Evolutionary conservation across 176 grass and related monocot genomes (phyloP).

Genomic region (Raddia distichophylla): DNA sequence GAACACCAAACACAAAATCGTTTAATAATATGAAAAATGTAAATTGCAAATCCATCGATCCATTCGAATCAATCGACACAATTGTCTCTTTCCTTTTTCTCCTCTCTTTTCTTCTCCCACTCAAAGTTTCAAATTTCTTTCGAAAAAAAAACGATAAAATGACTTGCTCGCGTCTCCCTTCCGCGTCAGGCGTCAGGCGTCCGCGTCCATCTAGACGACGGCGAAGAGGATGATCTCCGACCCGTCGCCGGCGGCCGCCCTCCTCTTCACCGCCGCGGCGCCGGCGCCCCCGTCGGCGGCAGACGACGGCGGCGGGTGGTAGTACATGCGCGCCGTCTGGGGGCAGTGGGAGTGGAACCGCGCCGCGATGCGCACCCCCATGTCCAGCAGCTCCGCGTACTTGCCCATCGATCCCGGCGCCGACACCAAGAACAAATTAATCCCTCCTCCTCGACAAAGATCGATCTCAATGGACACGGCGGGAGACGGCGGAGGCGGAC

Average conservation of each 20-base stretch:
- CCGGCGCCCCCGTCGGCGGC: neutral
- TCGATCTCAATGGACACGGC: too few species aligned
- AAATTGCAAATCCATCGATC: neutral
- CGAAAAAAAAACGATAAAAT: conserved; percentile 13
- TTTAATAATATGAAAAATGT: too few species aligned
- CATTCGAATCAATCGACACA: neutral
- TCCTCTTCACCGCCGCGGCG: neutral
- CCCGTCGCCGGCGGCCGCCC: neutral
- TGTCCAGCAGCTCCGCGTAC: conserved; percentile 79
- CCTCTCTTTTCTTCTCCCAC: neutral
- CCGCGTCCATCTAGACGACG: conserved; percentile 22
- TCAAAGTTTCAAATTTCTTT: neutral
- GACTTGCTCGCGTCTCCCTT: neutral
- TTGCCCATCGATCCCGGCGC: conserved; percentile 43
- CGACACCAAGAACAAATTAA: neutral
- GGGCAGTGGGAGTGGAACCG: conserved; percentile 90
- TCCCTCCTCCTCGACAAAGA: neutral
- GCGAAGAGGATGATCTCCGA: conserved; percentile 53
- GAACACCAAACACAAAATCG: too few species aligned
- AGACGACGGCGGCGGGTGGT: conserved; percentile 51
- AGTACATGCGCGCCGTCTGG: conserved; percentile 80
- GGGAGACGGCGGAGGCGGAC: neutral
- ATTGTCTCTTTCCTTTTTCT: neutral
- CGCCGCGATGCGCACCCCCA: conserved; percentile 79
- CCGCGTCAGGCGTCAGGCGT: too few species aligned